Evolutionary conservation across 1,284 basidiomycete species (phyloP).

Genomic region (Inonotus hispidus): DNA sequence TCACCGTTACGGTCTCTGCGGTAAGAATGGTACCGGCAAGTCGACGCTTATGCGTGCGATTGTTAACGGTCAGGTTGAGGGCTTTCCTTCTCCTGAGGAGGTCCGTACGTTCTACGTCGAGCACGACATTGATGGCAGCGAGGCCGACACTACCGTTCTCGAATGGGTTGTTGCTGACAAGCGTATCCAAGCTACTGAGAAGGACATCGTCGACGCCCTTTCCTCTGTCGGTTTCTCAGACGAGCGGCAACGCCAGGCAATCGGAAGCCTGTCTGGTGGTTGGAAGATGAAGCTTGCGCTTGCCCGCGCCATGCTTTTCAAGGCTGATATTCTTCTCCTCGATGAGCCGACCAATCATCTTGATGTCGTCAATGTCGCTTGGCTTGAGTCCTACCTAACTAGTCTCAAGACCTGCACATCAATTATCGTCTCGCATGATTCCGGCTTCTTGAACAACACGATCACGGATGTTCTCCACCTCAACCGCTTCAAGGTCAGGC

Average conservation of each 20-base stretch:
- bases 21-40: slow-evolving; percentile 98
- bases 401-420: slow-evolving; percentile 89
- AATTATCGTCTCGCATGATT: slow-evolving; percentile 99
- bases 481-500: slow-evolving; percentile 98
- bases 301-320: slow-evolving; percentile 98
- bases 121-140: slow-evolving; percentile 96
- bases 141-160: slow-evolving; percentile 87
- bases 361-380: slow-evolving; percentile 95
- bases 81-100: slow-evolving; percentile 93
- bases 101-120: slow-evolving; percentile 99
- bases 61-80: slow-evolving; percentile 94
- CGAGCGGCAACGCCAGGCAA: slow-evolving; percentile 80
- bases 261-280: slow-evolving; percentile 94
- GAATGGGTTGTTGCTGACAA: slow-evolving; percentile 85
- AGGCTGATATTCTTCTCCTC: slow-evolving; percentile 93
- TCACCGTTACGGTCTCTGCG: slow-evolving; percentile 97
- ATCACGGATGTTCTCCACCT: slow-evolving; percentile 98
- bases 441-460: slow-evolving; percentile 97
- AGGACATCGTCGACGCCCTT: slow-evolving; percentile 77
- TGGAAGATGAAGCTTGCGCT: slow-evolving; percentile 99
- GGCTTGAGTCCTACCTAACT: slow-evolving; percentile 95
- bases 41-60: slow-evolving; percentile 98
- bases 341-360: slow-evolving; percentile 99
- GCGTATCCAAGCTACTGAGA: slow-evolving; percentile 70
- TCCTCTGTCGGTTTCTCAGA: slow-evolving; percentile 89